A percentile compares a stretch with the other conserved stretches of the same genome.
Conservation (phyloP, 169 alveolate species). For the Besnoitia besnoiti region DNA sequence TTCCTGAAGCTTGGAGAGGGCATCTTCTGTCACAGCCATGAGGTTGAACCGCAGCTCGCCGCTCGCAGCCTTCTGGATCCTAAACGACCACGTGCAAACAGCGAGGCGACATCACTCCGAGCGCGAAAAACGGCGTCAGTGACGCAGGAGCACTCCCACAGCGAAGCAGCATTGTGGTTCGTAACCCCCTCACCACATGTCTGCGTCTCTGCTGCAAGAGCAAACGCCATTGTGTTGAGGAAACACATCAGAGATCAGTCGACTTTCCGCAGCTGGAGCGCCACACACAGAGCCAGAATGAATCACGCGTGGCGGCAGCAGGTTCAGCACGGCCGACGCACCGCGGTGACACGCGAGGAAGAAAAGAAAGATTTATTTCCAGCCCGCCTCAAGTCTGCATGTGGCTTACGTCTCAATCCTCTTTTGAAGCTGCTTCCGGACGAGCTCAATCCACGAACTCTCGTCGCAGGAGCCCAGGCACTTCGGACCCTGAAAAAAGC, state of each 20-base stretch:
- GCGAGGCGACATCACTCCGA: no score
- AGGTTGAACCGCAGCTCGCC: slow-evolving; percentile 66
- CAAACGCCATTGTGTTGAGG: no score
- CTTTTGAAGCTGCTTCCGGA: slow-evolving; percentile 33
- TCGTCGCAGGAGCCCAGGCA: slow-evolving; percentile 32
- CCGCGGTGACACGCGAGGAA: no score
- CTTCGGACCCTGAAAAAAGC: slow-evolving; percentile 51
- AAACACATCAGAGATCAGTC: no score
- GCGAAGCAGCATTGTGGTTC: background rate
- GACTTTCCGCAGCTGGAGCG: no score
- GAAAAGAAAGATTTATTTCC: no score
- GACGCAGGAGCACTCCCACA: background rate
- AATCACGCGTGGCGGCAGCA: no score
- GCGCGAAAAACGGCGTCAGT: slow-evolving; percentile 70
- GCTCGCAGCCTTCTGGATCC: slow-evolving; percentile 39
- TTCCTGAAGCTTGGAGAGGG: background rate
- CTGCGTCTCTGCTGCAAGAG: no score
- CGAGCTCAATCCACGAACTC: slow-evolving; percentile 51
- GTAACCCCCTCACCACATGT: background rate
- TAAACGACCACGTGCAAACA: background rate
- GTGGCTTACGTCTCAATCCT: slow-evolving; percentile 59
- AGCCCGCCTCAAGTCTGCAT: no score
- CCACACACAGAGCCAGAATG: no score
- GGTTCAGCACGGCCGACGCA: no score
- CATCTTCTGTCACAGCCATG: slow-evolving; percentile 42